Evolutionary conservation across 306 rosid genomes (phyloP).

Genomic region (Urtica urens): DNA sequence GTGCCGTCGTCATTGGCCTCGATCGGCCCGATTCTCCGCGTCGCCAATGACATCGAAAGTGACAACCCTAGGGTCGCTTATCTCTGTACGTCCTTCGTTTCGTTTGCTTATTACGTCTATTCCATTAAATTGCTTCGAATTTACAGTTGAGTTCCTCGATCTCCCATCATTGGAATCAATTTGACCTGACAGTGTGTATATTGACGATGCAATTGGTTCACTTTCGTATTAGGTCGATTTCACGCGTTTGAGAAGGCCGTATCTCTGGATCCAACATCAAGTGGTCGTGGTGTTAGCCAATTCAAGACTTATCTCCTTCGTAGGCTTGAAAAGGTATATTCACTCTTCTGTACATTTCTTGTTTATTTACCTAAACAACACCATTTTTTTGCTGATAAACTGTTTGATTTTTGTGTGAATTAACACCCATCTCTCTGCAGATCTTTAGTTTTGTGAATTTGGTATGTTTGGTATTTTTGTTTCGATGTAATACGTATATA

Average conservation of each 20-base stretch:
- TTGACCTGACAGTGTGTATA: too few species aligned
- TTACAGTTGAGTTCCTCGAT: not conserved
- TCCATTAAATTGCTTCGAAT: too few species aligned
- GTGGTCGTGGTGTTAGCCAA: slow-evolving; percentile 93
- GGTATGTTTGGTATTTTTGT: too few species aligned
- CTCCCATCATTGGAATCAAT: too few species aligned
- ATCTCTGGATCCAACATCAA: slow-evolving; percentile 59
- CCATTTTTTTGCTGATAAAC: too few species aligned
- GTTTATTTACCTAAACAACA: too few species aligned
- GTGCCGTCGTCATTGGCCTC: slow-evolving; percentile 64
- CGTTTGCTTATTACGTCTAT: too few species aligned
- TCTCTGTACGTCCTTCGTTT: slow-evolving; percentile 90
- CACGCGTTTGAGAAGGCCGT: slow-evolving; percentile 88
- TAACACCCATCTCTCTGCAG: too few species aligned
- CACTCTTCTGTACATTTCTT: too few species aligned
- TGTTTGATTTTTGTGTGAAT: too few species aligned
- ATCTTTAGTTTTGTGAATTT: not conserved
- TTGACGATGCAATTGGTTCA: too few species aligned
- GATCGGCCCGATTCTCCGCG: slow-evolving; percentile 75
- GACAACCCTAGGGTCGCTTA: slow-evolving; percentile 77
- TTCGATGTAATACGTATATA: too few species aligned
- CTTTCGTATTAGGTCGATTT: slow-evolving; percentile 55
- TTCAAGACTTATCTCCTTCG: slow-evolving; percentile 80
- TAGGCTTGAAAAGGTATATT: slow-evolving; percentile 77
- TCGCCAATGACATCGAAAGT: slow-evolving; percentile 66